phyloP scores from a whole-genome alignment of 2,329 filamentous ascomycete species.

The Apiospora pterosperma region DNA sequence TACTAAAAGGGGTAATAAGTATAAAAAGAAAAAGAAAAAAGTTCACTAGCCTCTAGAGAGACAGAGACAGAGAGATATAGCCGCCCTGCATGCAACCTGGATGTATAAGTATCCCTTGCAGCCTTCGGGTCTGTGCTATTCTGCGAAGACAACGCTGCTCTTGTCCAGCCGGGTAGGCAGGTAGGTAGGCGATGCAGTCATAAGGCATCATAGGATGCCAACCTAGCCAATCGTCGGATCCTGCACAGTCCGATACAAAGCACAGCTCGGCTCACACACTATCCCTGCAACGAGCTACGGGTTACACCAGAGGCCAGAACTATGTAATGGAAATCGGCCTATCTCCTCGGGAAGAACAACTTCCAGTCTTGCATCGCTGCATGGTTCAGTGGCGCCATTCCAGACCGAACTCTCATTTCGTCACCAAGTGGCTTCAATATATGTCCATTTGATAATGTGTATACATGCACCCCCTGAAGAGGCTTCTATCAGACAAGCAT shows the following conservation, averaged over 20 bases:
- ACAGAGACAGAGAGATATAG: background rate
- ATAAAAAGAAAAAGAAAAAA: background rate
- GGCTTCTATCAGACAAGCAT: background rate
- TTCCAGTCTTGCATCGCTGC: background rate
- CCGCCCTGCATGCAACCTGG: too few relatives aligned
- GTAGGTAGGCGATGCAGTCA: background rate
- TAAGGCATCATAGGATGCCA: background rate
- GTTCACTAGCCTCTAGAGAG: background rate
- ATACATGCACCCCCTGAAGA: background rate
- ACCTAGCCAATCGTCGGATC: constrained; percentile 1
- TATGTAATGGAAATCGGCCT: background rate
- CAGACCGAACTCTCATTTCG: background rate
- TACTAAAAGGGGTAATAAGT: constrained; percentile 1
- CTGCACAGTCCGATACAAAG: background rate
- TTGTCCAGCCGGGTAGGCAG: background rate
- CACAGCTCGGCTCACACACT: background rate
- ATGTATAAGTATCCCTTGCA: too few relatives aligned
- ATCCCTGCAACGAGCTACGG: background rate
- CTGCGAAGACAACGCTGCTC: background rate
- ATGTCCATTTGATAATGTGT: background rate
- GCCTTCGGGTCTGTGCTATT: too few relatives aligned
- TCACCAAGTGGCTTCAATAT: background rate
- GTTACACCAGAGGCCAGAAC: background rate
- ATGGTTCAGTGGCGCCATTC: background rate
- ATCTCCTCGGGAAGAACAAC: background rate